Evolutionary conservation across 495 filamentous ascomycete genomes (phyloP).

Genomic region (Neurospora sp.): DNA sequence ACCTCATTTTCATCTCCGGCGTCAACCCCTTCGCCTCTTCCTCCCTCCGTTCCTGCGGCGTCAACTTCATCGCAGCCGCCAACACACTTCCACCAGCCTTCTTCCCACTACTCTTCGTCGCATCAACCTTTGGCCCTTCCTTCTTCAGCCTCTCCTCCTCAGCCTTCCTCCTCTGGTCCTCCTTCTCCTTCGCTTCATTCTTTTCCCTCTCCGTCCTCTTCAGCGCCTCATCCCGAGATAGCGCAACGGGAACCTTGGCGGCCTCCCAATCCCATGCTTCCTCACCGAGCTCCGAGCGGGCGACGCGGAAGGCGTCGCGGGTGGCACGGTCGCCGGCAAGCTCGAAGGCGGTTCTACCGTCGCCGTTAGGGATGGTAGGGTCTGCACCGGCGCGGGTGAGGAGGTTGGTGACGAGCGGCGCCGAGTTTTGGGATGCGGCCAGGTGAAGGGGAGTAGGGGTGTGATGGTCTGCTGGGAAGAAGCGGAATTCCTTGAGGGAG

Average conservation of each 20-base stretch:
- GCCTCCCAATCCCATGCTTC: conserved; percentile 66
- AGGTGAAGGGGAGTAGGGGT: conserved; percentile 81
- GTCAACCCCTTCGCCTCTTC: conserved; percentile 79
- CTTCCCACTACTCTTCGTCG: conserved; percentile 26
- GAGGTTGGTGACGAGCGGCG: conserved; percentile 64
- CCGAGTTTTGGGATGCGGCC: conserved; percentile 64
- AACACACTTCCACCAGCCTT: conserved; percentile 28
- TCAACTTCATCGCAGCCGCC: conserved; percentile 47
- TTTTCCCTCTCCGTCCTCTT: conserved; percentile 52
- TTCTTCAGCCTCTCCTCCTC: conserved; percentile 52
- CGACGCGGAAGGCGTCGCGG: conserved; percentile 85
- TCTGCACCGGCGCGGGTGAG: conserved; percentile 66
- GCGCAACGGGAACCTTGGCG: conserved; percentile 57
- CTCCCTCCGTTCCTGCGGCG: conserved; percentile 63
- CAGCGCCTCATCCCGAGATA: conserved; percentile 61
- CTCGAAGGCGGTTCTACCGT: conserved; percentile 72
- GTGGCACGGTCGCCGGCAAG: conserved; percentile 78
- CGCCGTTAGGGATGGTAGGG: conserved; percentile 58
- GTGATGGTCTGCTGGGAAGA: conserved; percentile 68
- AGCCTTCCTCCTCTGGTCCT: conserved; percentile 52
- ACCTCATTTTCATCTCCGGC: conserved; percentile 65
- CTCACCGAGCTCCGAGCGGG: conserved; percentile 73
- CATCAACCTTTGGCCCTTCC: conserved; percentile 34
- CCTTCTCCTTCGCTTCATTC: conserved; percentile 50
- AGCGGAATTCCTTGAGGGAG: conserved; percentile 59